Evolutionary conservation across 192 early-diverging fungal species (phyloP).

Genomic region (Dissophora globulifera): DNA sequence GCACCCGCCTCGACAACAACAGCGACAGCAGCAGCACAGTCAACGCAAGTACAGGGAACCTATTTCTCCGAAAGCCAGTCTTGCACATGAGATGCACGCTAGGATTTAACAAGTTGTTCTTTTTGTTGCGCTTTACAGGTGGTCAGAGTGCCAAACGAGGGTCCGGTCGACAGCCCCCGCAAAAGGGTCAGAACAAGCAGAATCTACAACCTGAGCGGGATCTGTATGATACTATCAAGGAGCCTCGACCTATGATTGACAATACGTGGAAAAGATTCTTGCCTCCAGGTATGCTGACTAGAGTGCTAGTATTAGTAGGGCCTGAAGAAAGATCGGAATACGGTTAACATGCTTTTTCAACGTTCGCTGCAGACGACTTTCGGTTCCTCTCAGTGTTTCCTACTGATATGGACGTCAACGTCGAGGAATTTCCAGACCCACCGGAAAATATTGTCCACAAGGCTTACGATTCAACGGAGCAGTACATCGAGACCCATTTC

Average conservation of each 20-base stretch:
- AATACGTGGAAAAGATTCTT: slow-evolving; percentile 23
- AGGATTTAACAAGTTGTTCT: no score
- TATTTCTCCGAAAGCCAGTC: no score
- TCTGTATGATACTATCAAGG: slow-evolving; percentile 3
- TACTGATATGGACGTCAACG: slow-evolving; percentile 20
- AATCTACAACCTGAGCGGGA: not conserved
- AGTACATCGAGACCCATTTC: slow-evolving; percentile 65
- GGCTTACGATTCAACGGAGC: slow-evolving; percentile 56
- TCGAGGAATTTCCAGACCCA: slow-evolving; percentile 50
- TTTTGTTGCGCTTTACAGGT: not conserved
- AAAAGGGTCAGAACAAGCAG: slow-evolving; percentile 1
- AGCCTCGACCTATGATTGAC: slow-evolving; percentile 23
- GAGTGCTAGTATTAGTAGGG: no score
- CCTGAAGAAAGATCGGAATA: no score
- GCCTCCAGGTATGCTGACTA: slow-evolving; percentile 7
- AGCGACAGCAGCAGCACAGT: not conserved
- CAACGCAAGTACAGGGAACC: no score
- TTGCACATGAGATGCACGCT: no score
- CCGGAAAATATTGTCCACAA: slow-evolving; percentile 55
- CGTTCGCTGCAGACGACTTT: slow-evolving; percentile 31
- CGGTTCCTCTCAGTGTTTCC: slow-evolving; percentile 29
- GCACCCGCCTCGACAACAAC: slow-evolving; percentile 8
- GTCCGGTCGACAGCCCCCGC: not conserved
- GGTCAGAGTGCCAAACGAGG: not conserved
- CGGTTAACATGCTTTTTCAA: no score